Evolutionary conservation across 2,329 filamentous ascomycete genomes (phyloP).

Genomic region (Microcyclospora pomicola): DNA sequence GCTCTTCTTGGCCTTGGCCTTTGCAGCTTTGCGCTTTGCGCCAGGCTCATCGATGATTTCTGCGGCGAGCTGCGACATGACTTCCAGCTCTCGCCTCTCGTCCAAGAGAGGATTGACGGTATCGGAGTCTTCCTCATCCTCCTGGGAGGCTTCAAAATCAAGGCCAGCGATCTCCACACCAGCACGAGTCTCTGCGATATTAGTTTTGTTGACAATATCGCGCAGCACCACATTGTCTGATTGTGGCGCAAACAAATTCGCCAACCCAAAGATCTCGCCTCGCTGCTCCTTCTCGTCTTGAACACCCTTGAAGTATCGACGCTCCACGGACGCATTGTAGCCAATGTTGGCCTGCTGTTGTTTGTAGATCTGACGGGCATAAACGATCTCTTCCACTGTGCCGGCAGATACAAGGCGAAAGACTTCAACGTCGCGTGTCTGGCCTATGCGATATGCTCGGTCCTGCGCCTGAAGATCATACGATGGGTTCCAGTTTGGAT

Average conservation of each 20-base stretch:
- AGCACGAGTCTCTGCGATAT: constrained; percentile 81
- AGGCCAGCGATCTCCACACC: constrained; percentile 70
- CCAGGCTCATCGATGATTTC: constrained; percentile 34
- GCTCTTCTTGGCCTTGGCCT: constrained; percentile 28
- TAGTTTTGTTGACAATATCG: constrained; percentile 98
- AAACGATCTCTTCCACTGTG: constrained; percentile 94
- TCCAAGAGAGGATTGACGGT: constrained; percentile 18
- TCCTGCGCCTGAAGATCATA: constrained; percentile 95
- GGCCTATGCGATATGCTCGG: constrained; percentile 88
- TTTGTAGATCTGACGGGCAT: constrained; percentile 95
- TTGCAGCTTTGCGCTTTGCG: constrained; percentile 23
- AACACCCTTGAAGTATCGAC: constrained; percentile 89
- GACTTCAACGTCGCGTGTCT: constrained; percentile 84
- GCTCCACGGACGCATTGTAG: constrained; percentile 81
- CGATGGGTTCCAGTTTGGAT: constrained; percentile 92
- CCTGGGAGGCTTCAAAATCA: constrained; percentile 53
- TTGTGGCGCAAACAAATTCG: constrained; percentile 75
- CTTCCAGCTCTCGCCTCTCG: constrained; percentile 45
- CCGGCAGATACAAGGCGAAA: constrained; percentile 82
- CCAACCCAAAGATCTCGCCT: constrained; percentile 84
- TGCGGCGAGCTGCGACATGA: constrained; percentile 59
- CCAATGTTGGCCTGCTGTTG: constrained; percentile 98
- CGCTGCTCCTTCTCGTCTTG: constrained; percentile 71
- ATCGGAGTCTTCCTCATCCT: constrained; percentile 28
- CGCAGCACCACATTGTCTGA: constrained; percentile 66